These are phyloP conservation scores for Sporothrix sp. DNA, from an alignment of 2,329 filamentous ascomycete genomes.

Conservation along the genomic window DNA sequence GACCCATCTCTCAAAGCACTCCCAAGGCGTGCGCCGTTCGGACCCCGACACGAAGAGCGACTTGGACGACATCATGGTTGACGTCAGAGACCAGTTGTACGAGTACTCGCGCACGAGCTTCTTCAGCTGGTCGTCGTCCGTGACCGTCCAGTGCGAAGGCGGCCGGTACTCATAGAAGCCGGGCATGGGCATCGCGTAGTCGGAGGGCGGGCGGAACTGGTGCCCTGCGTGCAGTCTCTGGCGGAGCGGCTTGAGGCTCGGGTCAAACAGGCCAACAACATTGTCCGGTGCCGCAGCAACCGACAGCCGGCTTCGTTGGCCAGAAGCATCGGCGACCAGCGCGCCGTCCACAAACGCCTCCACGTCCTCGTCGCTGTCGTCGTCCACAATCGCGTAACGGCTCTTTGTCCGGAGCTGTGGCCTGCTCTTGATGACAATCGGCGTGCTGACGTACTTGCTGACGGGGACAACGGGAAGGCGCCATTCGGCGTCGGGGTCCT, in stretches of 20 bases:
- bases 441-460: slow-evolving; percentile 77
- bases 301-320: background rate
- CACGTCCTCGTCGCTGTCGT: slow-evolving; percentile 38
- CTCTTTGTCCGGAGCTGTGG: slow-evolving; percentile 65
- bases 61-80: slow-evolving; percentile 62
- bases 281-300: background rate
- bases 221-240: slow-evolving; percentile 86
- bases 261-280: slow-evolving; percentile 71
- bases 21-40: slow-evolving; percentile 90
- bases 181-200: slow-evolving; percentile 81
- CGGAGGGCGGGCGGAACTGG: slow-evolving; percentile 85
- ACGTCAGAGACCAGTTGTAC: slow-evolving; percentile 96
- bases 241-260: slow-evolving; percentile 79
- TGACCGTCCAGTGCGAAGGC: slow-evolving; percentile 82
- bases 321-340: background rate
- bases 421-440: slow-evolving; percentile 58
- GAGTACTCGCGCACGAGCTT: slow-evolving; percentile 81
- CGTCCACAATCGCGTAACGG: slow-evolving; percentile 70
- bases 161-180: slow-evolving; percentile 81
- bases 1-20: slow-evolving; percentile 97
- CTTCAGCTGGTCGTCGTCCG: slow-evolving; percentile 85
- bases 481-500: slow-evolving; percentile 62
- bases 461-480: slow-evolving; percentile 69
- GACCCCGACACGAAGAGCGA: slow-evolving; percentile 75
- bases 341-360: slow-evolving; percentile 27